Evolutionary conservation across 192 early-diverging fungal genomes (phyloP).

Genomic region (Backusella macrospora): DNA sequence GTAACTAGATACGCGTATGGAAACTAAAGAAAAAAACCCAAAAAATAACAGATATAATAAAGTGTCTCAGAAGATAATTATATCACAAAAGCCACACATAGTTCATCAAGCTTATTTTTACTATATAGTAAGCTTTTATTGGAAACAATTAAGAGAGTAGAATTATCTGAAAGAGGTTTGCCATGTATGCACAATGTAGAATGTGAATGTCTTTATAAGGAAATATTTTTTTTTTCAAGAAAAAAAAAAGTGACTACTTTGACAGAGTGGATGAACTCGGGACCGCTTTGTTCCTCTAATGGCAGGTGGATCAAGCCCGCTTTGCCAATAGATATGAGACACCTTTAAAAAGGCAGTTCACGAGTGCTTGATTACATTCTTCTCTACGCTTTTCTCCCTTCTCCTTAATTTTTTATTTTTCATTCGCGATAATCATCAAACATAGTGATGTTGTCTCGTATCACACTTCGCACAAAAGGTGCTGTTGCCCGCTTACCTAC

Average conservation of each 20-base stretch:
- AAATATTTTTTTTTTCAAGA: not conserved
- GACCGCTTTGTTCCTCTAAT: conserved; percentile 28
- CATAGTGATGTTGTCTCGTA: conserved; percentile 25
- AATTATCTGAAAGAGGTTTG: not conserved
- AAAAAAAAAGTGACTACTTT: conserved; percentile 30
- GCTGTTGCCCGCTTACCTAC: conserved; percentile 20
- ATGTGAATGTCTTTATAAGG: conserved; percentile 8
- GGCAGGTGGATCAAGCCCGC: conserved; percentile 24
- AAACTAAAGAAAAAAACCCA: not conserved
- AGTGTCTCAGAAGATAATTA: not conserved
- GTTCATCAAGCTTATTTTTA: not conserved
- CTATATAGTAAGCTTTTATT: conserved; percentile 6
- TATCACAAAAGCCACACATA: not conserved
- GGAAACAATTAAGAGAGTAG: conserved; percentile 10
- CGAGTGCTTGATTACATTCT: conserved; percentile 1
- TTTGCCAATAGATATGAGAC: conserved; percentile 20
- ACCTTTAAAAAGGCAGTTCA: conserved; percentile 10
- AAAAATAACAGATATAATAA: not conserved
- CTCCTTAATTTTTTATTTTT: conserved; percentile 15
- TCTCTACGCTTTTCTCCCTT: conserved; percentile 10
- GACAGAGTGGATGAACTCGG: conserved; percentile 33
- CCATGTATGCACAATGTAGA: not conserved
- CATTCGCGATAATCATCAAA: conserved; percentile 5
- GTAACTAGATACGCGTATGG: not conserved
- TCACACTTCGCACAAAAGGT: conserved; percentile 17